Evolutionary conservation across 768 basidiomycete species (phyloP), one percentile per base, ranked within the genome.

Genomic region (Tulasnella sp.): DNA sequence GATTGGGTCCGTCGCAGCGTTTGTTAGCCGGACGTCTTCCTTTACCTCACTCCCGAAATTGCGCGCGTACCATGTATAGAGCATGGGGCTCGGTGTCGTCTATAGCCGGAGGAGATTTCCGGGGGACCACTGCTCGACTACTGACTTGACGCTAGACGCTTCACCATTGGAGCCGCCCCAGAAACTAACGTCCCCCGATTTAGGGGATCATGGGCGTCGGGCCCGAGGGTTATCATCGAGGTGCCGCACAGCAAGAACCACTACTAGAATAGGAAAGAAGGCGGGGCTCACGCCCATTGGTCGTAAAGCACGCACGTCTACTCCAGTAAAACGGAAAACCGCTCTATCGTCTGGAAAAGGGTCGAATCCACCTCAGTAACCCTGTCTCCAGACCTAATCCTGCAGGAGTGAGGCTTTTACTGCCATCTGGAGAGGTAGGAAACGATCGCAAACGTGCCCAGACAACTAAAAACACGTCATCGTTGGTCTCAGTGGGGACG

Each of bases 1-100:
- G 61, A 67, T 67, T 67, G 61, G 61, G 32, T 67, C 61, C 61
- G 61, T 29, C 4, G 3, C 61, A 29, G 26, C 61, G n/a, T 32
- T 67, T 67, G 61, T 67, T 67, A 67, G 61, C 61, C 61, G 61
- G 61, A 67, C 7, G 61, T 67, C 61, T 67, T 67, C 61, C 61
- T 67, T 67, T 67, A 67, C 61, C 61, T 67, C 61, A 67, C 26
- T 35, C 61, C 26, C 5, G 32, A 67, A 35, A 67, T 67, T 67
- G 61, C 26, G 61, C 29, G 61, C 26, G 26, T 29, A 29, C 61
- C 61, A 35, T 67, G 29, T 26, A 67, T 35, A 23, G 51, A 51
- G 29, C 32, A 67, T 67, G 61, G 29, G 55, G 13, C 13, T 57
- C 55, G 55, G 61, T 26, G 61, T 67, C 32, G 61, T 35, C 61